Base-by-base conservation (phyloP, 1,139 yeast genomes). In the Suzukiozyma palmioleophila region DNA sequence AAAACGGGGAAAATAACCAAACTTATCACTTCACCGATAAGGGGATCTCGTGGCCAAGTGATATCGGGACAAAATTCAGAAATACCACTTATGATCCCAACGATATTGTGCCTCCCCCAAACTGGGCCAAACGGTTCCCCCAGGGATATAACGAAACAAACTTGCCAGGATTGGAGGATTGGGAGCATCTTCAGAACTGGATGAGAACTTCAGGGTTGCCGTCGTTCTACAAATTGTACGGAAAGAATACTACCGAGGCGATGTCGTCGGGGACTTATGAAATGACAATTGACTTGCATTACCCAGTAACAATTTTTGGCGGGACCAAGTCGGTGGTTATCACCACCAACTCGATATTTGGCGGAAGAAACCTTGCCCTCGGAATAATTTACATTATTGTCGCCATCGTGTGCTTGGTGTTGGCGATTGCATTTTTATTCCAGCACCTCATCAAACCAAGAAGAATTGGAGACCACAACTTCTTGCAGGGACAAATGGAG, bases 31-130 rank as follows among this genome's bases (percentile, higher is more conserved):
- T 92, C 76, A 75, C 89, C 9, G 74, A 77, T 44, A 62, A 75
- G 35, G 90, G 85, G 11, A 90, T 89, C 42, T 84, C 97, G 0
- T 92, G 98, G 98, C 56, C 81, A 1, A 76, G 89, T 4, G 96
- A 90, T 58, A 74, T 77, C 37, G 66, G 82, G 48, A 63, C 60
- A 43, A 75, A 95, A 45, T 90, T 82, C 69, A 80, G 84, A 64
- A 85, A 82, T 60, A 89, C 98, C 2, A 56, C 64, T 39, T 94
- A 92, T 64, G 68, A 72, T 44, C 70, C 81, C 25, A 60, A 75
- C 10, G 83, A 90, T 22, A 86, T 92, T 40, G 94, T 78, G 1
- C 98, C 98, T 9, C 98, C 98, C 8, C 97, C 96, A 51, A 88
- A 88, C 65, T 92, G 98, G 98, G 67, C 68, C 46, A 81, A 84